A percentile compares a stretch with the other conserved stretches of the same genome.
These are phyloP conservation scores for Schrenkiella parvula DNA, from an alignment of 345 rosid species.

Conservation along the genomic window DNA sequence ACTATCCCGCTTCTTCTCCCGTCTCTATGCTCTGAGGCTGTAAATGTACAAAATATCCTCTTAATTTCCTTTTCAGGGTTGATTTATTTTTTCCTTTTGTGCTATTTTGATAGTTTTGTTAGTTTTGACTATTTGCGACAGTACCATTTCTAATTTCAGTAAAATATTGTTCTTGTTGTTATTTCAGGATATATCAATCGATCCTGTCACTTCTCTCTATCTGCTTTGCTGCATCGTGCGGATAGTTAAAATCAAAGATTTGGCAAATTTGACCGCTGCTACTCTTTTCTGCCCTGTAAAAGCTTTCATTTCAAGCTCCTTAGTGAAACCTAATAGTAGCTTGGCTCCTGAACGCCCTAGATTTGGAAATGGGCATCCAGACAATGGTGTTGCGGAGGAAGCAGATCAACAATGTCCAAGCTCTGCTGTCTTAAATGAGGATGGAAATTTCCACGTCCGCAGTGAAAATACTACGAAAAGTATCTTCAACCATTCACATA, in stretches of 20 bases:
- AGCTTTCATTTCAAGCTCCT: conserved; percentile 47
- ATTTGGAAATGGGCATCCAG: conserved; percentile 40
- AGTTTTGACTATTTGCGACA: not conserved
- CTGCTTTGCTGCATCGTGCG: conserved; percentile 93
- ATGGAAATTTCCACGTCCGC: conserved; percentile 41
- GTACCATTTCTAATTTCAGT: conserved; percentile 3
- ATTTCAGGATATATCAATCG: conserved; percentile 59
- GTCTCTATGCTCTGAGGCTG: conserved; percentile 50
- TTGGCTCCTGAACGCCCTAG: conserved; percentile 34
- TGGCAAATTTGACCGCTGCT: conserved; percentile 92
- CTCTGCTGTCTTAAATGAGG: conserved; percentile 31
- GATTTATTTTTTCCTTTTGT: not conserved
- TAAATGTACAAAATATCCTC: conserved; percentile 45
- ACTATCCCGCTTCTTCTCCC: conserved; percentile 91
- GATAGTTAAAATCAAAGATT: conserved; percentile 91
- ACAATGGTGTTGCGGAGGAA: conserved; percentile 27
- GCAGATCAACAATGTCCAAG: conserved; percentile 38
- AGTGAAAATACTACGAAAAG: conserved; percentile 35
- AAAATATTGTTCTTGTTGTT: conserved; percentile 27
- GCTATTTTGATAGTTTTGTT: conserved; percentile 5
- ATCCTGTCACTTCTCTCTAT: conserved; percentile 79
- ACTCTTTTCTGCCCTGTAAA: conserved; percentile 72
- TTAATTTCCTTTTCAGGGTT: conserved; percentile 8
- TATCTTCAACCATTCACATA: conserved; percentile 31
- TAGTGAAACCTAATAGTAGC: conserved; percentile 57